Evolutionary conservation across 108 stramenopile genomes (phyloP), one percentile per base, ranked within the genome.

Genomic region (Cyclotella sp.): DNA sequence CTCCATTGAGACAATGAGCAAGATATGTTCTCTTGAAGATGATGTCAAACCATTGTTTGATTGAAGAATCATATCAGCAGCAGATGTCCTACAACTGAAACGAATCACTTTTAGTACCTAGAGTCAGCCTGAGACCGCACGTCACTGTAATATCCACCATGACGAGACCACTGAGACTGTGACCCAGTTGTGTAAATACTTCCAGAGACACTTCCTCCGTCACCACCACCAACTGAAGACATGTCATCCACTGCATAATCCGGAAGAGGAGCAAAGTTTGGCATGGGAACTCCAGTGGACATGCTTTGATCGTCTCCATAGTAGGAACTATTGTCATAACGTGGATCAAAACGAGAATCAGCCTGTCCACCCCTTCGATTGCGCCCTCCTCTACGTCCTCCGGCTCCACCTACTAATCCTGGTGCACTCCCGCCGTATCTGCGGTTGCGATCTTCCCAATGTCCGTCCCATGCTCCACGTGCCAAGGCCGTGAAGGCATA

Each of bases 401-500:
- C 88, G 40, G 74, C 82, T 45, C 77, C 82, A 15, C 55, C 44
- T 18, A 79, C 81, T 63, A 89, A 85, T 42, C 85, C 89, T 16
- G 86, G 73, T 13, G 88, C 86, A 63, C 73, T 62, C 52, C 76
- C 40, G 16, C 73, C 29, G 41, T 72, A 67, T 21, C 86, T 46
- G 59, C 83, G 75, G 54, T 72, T 76, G 44, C 88, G 85, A 64
- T 95, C 90, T 46, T 95, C 94, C 94, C 94, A 95, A 43, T 91
- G 89, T 21, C 92, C 94, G 68, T 95, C 91, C 94, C 94, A 95
- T 53, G 83, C 94, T 43, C 94, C 94, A 64, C 94, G 92, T 22
- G 92, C 94, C 57, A 95, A 79, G n/a, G 94, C 94, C 18, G 94
- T 95, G 61, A 93, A 93, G 15, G 92, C 92, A 73, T 95, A 95